A percentile compares a stretch with the other conserved stretches of the same genome.
Evolutionary conservation across 768 basidiomycete genomes (phyloP).

Genomic region (Amanita pseudoporphyria): DNA sequence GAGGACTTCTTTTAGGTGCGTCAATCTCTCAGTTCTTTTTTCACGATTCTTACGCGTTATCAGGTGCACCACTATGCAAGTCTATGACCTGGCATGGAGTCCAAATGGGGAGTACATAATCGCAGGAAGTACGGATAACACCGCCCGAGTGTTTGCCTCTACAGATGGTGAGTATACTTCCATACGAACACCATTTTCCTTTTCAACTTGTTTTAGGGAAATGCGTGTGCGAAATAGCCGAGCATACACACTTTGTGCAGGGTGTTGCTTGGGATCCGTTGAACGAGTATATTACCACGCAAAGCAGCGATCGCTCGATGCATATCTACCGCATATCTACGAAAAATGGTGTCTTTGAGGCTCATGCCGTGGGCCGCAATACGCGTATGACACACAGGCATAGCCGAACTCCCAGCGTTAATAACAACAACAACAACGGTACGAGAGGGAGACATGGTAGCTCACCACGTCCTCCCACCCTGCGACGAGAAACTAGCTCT

Average conservation of each 20-base stretch:
- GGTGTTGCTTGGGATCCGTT: slow-evolving; percentile 99
- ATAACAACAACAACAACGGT: slow-evolving; percentile 23
- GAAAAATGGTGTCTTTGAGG: slow-evolving; percentile 77
- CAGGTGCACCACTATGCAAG: slow-evolving; percentile 91
- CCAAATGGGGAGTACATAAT: slow-evolving; percentile 91
- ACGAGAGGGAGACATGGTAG: slow-evolving; percentile 1
- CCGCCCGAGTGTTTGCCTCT: slow-evolving; percentile 73
- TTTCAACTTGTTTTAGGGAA: slow-evolving; percentile 40
- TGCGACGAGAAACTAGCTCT: slow-evolving; percentile 5
- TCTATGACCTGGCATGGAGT: slow-evolving; percentile 97
- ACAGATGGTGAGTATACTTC: slow-evolving; percentile 44
- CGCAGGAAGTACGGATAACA: slow-evolving; percentile 96
- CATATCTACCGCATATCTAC: slow-evolving; percentile 83
- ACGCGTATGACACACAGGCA: slow-evolving; percentile 65
- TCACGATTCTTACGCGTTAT: neutral
- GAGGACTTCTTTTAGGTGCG: slow-evolving; percentile 73
- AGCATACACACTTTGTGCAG: slow-evolving; percentile 95
- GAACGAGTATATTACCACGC: slow-evolving; percentile 95
- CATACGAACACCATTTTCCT: neutral
- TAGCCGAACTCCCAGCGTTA: slow-evolving; percentile 58
- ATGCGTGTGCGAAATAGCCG: slow-evolving; percentile 83
- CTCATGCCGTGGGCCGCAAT: slow-evolving; percentile 87
- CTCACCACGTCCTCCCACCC: slow-evolving; percentile 4
- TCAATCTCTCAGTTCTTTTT: neutral
- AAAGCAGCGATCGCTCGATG: slow-evolving; percentile 93